phyloP scores from a whole-genome alignment of 108 stramenopile species.

The Aurantiochytrium sp. region DNA sequence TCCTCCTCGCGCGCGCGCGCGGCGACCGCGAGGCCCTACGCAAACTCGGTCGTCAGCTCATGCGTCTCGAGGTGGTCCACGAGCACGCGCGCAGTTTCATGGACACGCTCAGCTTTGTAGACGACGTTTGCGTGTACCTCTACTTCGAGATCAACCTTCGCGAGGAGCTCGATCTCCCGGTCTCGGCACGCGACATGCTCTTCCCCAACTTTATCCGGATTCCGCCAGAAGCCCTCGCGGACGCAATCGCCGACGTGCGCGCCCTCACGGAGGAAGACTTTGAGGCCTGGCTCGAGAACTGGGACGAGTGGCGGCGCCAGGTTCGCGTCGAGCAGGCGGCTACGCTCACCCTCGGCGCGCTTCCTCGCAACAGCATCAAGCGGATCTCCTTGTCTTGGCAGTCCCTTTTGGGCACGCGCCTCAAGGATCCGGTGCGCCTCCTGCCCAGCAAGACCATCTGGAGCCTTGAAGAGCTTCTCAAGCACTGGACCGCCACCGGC shows the following conservation, averaged over 20 bases:
- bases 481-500: background rate
- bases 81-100: background rate
- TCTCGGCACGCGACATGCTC: background rate
- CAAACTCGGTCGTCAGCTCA: background rate
- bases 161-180: background rate
- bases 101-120: background rate
- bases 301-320: conserved; percentile 26
- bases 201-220: background rate
- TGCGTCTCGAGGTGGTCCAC: conserved; percentile 6
- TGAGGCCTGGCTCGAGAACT: background rate
- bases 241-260: background rate
- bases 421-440: background rate
- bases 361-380: background rate
- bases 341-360: background rate
- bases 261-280: background rate
- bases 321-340: background rate
- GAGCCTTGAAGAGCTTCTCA: background rate
- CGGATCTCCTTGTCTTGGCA: background rate
- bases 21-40: background rate
- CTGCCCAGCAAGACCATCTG: background rate
- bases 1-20: background rate
- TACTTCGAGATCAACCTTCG: background rate
- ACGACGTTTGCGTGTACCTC: background rate
- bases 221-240: background rate
- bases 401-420: background rate